These are phyloP conservation scores for Kernera saxatilis DNA, from an alignment of 345 rosid species.

Conservation along the genomic window DNA sequence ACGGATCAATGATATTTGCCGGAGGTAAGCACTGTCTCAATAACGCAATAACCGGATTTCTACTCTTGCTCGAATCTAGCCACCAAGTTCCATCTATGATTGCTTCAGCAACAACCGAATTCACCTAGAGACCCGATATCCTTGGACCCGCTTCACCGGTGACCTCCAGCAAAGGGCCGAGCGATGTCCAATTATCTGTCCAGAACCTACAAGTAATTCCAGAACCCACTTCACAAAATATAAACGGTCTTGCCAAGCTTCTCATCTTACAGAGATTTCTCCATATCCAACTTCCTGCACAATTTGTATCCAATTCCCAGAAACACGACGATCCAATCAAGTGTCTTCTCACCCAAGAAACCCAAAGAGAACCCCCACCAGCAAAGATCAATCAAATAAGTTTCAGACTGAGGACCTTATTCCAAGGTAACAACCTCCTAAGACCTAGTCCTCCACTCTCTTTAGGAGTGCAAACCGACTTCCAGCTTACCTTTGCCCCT, in stretches of 20 bases:
- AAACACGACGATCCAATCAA: neutral
- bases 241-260: neutral
- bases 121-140: too few relatives aligned
- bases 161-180: rapidly evolving
- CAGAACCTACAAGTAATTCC: neutral
- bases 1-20: too few relatives aligned
- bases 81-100: too few relatives aligned
- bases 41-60: too few relatives aligned
- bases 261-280: neutral
- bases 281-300: neutral
- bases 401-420: neutral
- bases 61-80: too few relatives aligned
- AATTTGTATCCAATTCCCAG: neutral
- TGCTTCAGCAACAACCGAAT: too few relatives aligned
- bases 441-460: neutral
- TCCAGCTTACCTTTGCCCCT: neutral
- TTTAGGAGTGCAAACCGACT: neutral
- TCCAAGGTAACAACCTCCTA: neutral
- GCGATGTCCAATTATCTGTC: neutral
- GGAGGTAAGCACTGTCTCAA: too few relatives aligned
- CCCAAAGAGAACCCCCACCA: neutral
- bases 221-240: neutral
- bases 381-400: neutral
- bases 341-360: neutral
- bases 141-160: too few relatives aligned